Evolutionary conservation across 768 basidiomycete species (phyloP), one percentile per base, ranked within the genome.

Genomic region (Tylopilus intermedius): DNA sequence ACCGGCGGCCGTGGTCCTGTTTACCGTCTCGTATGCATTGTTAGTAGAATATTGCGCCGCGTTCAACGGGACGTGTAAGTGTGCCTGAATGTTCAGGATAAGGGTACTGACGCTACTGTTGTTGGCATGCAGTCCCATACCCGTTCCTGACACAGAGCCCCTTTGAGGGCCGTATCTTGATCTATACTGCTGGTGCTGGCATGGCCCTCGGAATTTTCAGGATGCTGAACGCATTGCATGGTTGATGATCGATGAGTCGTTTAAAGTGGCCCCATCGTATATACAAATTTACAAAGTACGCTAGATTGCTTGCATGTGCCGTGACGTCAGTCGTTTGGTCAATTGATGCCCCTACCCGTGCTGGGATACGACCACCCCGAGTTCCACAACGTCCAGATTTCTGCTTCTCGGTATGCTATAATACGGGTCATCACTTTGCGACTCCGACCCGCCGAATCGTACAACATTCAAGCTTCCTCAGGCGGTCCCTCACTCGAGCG

Each of bases 131-230:
- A 87, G 87, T 90, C 72, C 88, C 90, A 26, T 92, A 93, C 68
- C 90, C 90, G 0, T 92, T 93, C 72, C 72, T 93, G 53, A 88
- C 82, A 0, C 57, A 82, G 21, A 83, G 77, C 61, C 70, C 80
- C 0, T 69, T 82, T 21, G 58, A 61, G 7, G 68, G 74, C 27
- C 78, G 89, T 10, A 55, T 83, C 10, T 68, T 64, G 7, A 87
- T 91, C 35, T 93, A 92, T 68, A 61, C 62, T 29, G 75, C 67
- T 5, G 75, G 78, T 1, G 74, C 77, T 0, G 48, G 71, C 1
- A 21, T 48, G 9, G n/a, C 8, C 26, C 3, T 48, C 4, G 47
- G 26, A 8, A 79, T 78, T 4, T 86, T 91, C 62, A 73, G 75
- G 63, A 52, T 67, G 2, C 66, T 91, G 47, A 91, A 92, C 60